phyloP scores from a whole-genome alignment of 148 eudicot genomes.

The Cornus florida region DNA sequence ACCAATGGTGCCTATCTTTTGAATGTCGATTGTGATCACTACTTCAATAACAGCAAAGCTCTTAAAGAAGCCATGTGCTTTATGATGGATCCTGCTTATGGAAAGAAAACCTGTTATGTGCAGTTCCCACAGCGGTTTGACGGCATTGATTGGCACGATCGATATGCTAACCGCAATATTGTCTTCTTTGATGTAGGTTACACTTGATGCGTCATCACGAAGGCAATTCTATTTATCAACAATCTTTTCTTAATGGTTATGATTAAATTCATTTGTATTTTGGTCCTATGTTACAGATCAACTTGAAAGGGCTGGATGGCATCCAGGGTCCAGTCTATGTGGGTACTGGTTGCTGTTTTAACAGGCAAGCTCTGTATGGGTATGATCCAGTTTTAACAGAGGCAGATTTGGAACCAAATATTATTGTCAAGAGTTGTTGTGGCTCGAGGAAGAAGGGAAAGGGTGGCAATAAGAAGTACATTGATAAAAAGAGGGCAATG shows the following conservation, averaged over 20 bases:
- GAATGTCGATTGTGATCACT: slow-evolving; percentile 29
- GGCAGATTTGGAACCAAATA: slow-evolving; percentile 12
- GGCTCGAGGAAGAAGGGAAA: slow-evolving; percentile 21
- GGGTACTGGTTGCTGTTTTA: slow-evolving; percentile 32
- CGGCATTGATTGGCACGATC: slow-evolving; percentile 27
- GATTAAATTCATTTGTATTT: neutral
- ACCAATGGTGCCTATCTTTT: slow-evolving; percentile 24
- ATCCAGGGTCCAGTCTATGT: slow-evolving; percentile 31
- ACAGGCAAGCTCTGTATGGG: slow-evolving; percentile 23
- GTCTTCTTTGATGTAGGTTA: slow-evolving; percentile 29
- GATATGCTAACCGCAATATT: slow-evolving; percentile 28
- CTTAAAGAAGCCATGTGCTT: slow-evolving; percentile 34
- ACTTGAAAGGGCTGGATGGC: slow-evolving; percentile 29
- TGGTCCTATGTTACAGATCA: slow-evolving; percentile 11
- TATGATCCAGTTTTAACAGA: slow-evolving; percentile 17
- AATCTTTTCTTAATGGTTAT: neutral
- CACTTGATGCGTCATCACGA: neutral
- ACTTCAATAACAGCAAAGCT: slow-evolving; percentile 29
- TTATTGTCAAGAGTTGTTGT: slow-evolving; percentile 16
- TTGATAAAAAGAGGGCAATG: slow-evolving; percentile 11
- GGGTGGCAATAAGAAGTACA: slow-evolving; percentile 8
- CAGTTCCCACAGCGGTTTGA: slow-evolving; percentile 30
- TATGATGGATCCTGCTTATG: slow-evolving; percentile 27
- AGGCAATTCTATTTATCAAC: neutral
- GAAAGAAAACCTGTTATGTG: slow-evolving; percentile 24